Conservation (phyloP, 352 stramenopile genomes). For the Pythium aristosporum region DNA sequence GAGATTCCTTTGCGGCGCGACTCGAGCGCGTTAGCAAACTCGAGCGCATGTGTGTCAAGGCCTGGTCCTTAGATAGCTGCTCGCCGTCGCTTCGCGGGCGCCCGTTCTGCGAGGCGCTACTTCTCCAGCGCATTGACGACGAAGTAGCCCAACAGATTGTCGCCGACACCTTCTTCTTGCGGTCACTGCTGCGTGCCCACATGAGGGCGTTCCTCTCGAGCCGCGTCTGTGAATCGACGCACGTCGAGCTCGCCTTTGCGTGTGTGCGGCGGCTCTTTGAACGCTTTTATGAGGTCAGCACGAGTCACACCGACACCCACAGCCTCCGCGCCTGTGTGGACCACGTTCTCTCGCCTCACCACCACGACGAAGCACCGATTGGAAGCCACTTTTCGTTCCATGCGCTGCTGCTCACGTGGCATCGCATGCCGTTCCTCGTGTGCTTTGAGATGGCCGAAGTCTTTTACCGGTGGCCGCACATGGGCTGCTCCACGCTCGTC, state of each 20-base stretch:
- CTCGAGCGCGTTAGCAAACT: conserved; percentile 55
- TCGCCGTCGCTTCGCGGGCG: conserved; percentile 32
- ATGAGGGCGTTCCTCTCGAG: conserved; percentile 38
- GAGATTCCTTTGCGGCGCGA: conserved; percentile 31
- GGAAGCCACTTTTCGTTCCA: conserved; percentile 2
- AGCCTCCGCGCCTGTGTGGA: not conserved
- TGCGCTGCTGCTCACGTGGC: conserved; percentile 50
- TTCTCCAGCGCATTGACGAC: conserved; percentile 53
- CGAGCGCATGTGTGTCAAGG: conserved; percentile 61
- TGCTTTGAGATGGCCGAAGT: conserved; percentile 67
- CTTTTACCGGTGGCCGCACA: conserved; percentile 37
- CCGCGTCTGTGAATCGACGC: conserved; percentile 31
- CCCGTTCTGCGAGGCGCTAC: conserved; percentile 51
- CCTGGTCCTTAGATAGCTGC: conserved; percentile 53
- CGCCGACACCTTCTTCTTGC: conserved; percentile 54
- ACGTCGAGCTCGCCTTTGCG: conserved; percentile 36
- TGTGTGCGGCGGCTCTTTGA: conserved; percentile 37
- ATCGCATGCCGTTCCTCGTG: conserved; percentile 54
- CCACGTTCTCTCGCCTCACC: not conserved
- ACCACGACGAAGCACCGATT: not conserved
- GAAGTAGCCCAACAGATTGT: conserved; percentile 37
- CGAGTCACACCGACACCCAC: not conserved
- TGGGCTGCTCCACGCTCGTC: conserved; percentile 24
- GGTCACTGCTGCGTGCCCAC: conserved; percentile 50
- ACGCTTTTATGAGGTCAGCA: conserved; percentile 21